Evolutionary conservation across 257 asterid species (phyloP).

Genomic region (Misopates orontium): DNA sequence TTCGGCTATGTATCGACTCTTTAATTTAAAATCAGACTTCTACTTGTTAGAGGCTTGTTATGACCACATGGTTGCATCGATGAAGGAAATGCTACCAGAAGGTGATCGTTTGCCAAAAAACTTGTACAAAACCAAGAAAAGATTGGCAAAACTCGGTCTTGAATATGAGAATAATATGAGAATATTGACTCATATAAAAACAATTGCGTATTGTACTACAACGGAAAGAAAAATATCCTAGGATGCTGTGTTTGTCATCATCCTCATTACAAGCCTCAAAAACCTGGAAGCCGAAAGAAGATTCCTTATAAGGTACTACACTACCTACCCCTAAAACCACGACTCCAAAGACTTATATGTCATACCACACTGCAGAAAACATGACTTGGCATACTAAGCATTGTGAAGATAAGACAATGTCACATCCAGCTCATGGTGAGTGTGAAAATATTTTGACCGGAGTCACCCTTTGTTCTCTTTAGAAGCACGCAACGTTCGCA

Average conservation of each 20-base stretch:
- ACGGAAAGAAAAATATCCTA: neutral
- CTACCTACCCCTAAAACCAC: neutral
- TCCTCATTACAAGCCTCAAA: neutral
- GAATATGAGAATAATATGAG: neutral
- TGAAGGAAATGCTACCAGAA: constrained; percentile 2
- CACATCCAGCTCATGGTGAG: constrained; percentile 16
- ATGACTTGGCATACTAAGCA: neutral
- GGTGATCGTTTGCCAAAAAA: neutral
- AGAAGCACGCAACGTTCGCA: neutral
- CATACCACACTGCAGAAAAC: neutral
- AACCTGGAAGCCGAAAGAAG: neutral
- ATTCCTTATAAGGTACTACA: neutral
- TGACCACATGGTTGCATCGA: neutral
- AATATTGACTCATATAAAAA: neutral
- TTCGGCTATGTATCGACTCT: neutral
- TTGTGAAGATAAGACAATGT: neutral
- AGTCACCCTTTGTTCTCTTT: neutral
- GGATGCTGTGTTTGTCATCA: neutral
- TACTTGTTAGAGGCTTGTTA: neutral
- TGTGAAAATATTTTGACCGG: neutral
- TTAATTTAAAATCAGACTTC: neutral
- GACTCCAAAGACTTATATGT: neutral
- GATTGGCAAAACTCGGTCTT: neutral
- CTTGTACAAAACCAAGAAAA: neutral
- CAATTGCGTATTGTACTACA: constrained; percentile 5